Percentiles rank a stretch among this genome's conserved stretches.
Conservation (phyloP, 306 rosid species). For the Quillaja saponaria region DNA sequence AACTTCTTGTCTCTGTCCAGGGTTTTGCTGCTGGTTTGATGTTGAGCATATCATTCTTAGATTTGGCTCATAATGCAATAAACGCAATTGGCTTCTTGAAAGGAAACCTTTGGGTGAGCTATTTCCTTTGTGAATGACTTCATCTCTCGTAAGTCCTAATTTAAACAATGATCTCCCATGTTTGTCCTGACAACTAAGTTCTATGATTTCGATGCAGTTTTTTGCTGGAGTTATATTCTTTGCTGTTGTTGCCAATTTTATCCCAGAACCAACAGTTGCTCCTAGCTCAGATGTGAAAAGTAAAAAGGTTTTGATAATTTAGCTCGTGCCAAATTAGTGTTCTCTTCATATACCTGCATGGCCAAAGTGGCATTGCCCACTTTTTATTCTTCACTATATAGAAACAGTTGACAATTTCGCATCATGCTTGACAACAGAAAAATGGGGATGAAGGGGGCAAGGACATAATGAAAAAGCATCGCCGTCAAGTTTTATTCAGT, state of each 20-base stretch:
- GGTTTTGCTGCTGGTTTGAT: slow-evolving; percentile 67
- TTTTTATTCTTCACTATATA: slow-evolving; percentile 21
- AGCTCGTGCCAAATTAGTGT: slow-evolving; percentile 11
- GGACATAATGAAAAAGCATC: slow-evolving; percentile 87
- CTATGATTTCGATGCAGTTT: slow-evolving; percentile 53
- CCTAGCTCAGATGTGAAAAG: slow-evolving; percentile 61
- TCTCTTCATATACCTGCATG: slow-evolving; percentile 21
- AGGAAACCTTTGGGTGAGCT: slow-evolving; percentile 88
- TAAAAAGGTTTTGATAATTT: slow-evolving; percentile 56
- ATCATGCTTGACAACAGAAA: slow-evolving; percentile 58
- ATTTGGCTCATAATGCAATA: slow-evolving; percentile 94
- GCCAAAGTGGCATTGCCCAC: slow-evolving; percentile 34
- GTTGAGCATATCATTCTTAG: slow-evolving; percentile 72
- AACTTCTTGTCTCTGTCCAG: slow-evolving; percentile 26
- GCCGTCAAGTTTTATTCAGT: slow-evolving; percentile 86
- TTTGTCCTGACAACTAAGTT: slow-evolving; percentile 25
- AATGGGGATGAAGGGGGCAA: slow-evolving; percentile 75
- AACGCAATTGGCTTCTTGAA: slow-evolving; percentile 92
- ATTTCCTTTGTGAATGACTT: slow-evolving; percentile 8
- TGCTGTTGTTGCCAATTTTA: slow-evolving; percentile 70
- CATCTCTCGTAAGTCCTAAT: neutral
- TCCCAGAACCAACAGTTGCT: slow-evolving; percentile 85
- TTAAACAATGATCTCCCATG: slow-evolving; percentile 1
- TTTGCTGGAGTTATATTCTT: slow-evolving; percentile 93
- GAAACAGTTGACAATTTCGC: slow-evolving; percentile 43